These are phyloP conservation scores for Lunularia cruciata DNA, from an alignment of 225 moss, liverwort and hornwort species.

Conservation along the genomic window DNA sequence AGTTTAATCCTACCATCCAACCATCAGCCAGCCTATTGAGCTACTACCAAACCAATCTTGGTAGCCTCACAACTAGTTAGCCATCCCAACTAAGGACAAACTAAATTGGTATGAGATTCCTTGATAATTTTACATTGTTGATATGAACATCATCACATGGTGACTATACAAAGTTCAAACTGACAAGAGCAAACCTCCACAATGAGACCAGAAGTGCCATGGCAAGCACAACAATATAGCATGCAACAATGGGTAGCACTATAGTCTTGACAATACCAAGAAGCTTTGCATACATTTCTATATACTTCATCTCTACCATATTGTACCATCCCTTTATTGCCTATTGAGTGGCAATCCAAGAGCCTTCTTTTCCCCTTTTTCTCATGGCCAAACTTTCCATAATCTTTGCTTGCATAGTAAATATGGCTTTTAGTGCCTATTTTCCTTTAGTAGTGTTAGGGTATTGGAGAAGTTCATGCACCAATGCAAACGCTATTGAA, in stretches of 20 bases:
- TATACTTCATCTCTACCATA: neutral
- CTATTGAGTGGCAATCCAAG: neutral
- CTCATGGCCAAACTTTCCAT: neutral
- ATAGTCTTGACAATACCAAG: neutral
- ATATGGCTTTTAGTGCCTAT: neutral
- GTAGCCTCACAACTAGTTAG: no score
- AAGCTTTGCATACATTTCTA: neutral
- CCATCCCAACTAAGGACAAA: no score
- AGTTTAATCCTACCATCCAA: no score
- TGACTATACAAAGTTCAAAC: no score
- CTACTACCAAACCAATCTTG: no score
- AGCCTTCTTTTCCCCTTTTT: neutral
- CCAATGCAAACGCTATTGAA: neutral
- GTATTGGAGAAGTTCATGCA: neutral
- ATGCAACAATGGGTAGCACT: neutral
- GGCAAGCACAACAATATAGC: neutral
- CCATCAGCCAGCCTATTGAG: no score
- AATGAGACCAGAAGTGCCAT: neutral
- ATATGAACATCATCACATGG: no score
- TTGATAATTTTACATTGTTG: no score
- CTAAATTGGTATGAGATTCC: no score
- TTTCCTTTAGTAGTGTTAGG: neutral
- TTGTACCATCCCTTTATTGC: neutral
- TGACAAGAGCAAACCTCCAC: neutral
- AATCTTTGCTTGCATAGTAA: neutral